Evolutionary conservation across 2,329 filamentous ascomycete species (phyloP).

Genomic region (Fonsecaea monophora): DNA sequence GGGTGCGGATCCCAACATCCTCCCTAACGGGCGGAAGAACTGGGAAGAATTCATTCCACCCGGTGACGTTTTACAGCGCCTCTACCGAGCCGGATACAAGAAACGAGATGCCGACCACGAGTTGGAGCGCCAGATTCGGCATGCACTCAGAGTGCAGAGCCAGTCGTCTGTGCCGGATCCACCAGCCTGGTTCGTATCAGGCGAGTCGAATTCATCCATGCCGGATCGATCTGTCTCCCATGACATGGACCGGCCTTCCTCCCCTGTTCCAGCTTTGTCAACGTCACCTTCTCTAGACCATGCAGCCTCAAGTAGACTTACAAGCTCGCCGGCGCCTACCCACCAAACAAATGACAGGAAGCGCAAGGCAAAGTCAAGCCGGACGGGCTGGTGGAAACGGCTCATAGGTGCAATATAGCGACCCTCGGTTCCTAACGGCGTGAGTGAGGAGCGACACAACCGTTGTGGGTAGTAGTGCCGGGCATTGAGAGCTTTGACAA

Average conservation of each 20-base stretch:
- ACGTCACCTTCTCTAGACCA: neutral
- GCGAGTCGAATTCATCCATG: neutral
- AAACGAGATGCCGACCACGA: slow-evolving; percentile 19
- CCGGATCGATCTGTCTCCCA: neutral
- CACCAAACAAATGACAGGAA: slow-evolving; percentile 11
- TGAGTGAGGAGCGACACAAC: neutral
- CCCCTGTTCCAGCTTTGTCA: neutral
- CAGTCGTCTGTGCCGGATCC: slow-evolving; percentile 2
- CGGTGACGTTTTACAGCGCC: slow-evolving; percentile 36
- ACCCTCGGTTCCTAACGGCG: slow-evolving; percentile 1
- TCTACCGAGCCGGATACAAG: slow-evolving; percentile 34
- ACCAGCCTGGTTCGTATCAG: neutral
- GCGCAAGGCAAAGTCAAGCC: slow-evolving; percentile 10
- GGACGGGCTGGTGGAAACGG: slow-evolving; percentile 9
- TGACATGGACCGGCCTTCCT: neutral
- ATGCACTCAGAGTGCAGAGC: neutral
- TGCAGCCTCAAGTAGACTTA: neutral
- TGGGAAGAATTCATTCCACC: slow-evolving; percentile 42
- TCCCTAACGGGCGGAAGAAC: slow-evolving; percentile 39
- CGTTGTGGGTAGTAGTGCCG: neutral
- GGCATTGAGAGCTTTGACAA: neutral
- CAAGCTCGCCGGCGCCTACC: neutral
- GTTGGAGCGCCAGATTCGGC: slow-evolving; percentile 12
- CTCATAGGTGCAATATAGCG: slow-evolving; percentile 12
- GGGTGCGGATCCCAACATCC: slow-evolving; percentile 41